Base-by-base conservation (phyloP, 2,329 filamentous ascomycete species). In the Seiridium cupressi region DNA sequence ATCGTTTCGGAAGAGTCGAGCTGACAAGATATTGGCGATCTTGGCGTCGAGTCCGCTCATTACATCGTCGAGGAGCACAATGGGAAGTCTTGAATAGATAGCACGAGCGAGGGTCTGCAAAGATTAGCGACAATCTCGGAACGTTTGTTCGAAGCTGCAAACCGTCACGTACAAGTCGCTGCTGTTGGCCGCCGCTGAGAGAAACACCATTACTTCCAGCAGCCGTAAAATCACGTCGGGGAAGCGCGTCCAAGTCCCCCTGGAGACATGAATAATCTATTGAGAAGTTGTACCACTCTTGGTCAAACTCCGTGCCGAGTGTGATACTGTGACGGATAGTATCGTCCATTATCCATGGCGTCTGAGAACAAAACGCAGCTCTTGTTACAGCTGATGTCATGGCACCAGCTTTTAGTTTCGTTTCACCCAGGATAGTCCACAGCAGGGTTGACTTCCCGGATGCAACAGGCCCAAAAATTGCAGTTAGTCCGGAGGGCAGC, bases 41-140 rank as follows among this genome's bases (percentile, higher is more conserved):
- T 48, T 44, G 9, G 66, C 65, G 26, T 70, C 68, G 3, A 70
- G 48, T 4, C 66, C 65, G 40, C 66, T 69, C 9, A 67, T 51
- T 7, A 68, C 62, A 36, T 69, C 68, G 38, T 69, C 68, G 48
- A 69, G 63, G 4, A 70, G 46, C 3, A 66, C 57, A 9, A 68
- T 59, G 9, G 60, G 31, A 2, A 61, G 56, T 32, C 64, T 57
- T 3, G 65, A 63, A 42, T 70, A 70, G 8, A 70, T 40, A 3
- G 68, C 68, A 44, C 68, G 62, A 2, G 68, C 66, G 10, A 69
- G 61, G 2, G 66, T 62, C 18, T 58, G 36, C 31, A 55, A 10
- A 32, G 5, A 31, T 55, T 26, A 55, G 53, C 36, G 5, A 55
- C 9, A 13, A 10, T 6, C 6, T 40, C 36, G 18, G 36, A 44